Evolutionary conservation across 331 rosid species (phyloP), one percentile per base, ranked within the genome.

Genomic region (Quercus phellos): DNA sequence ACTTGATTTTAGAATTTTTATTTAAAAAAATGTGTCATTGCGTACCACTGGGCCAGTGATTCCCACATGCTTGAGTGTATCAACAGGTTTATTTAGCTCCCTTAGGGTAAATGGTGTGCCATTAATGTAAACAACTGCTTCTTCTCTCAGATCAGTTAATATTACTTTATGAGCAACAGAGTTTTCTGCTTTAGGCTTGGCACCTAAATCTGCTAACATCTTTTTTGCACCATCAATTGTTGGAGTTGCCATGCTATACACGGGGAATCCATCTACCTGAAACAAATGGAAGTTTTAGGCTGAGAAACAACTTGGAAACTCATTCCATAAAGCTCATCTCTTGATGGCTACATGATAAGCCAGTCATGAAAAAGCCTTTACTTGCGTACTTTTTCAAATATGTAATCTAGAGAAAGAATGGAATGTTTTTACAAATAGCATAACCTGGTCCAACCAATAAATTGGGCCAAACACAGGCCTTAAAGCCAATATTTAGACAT

Each of bases 181-280:
- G 67, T 81, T 79, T 81, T 85, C 84, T n/a, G 82, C 72, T 76
- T 84, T 78, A 54, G 88, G 86, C 83, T 81, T 87, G 10, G 95
- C 93, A 68, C 87, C 83, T 71, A 92, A 87, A 80, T 87, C 87
- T 72, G 85, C 75, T 55, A 92, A 84, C 89, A 92, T 90, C 88
- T 87, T 92, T 89, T 86, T 86, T 78, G 97, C 97, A 83, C 95
- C 97, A 73, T 85, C 72, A 76, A 90, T 81, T 63, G 92, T 88
- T 51, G 97, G 97, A 69, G 97, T 90, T 79, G 95, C 97, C 95
- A 90, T 92, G 84, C 97, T 90, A 77, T 88, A 92, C 70, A 92
- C 90, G 53, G 97, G 92, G 86, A 84, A 92, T 74, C 87, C 91
- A 77, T 92, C 88, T 84, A 92, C 97, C 97, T 92, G 78, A 77